A percentile compares a stretch with the other conserved stretches of the same genome.
Evolutionary conservation across 768 basidiomycete genomes (phyloP).

Genomic region (Serendipita sp.): DNA sequence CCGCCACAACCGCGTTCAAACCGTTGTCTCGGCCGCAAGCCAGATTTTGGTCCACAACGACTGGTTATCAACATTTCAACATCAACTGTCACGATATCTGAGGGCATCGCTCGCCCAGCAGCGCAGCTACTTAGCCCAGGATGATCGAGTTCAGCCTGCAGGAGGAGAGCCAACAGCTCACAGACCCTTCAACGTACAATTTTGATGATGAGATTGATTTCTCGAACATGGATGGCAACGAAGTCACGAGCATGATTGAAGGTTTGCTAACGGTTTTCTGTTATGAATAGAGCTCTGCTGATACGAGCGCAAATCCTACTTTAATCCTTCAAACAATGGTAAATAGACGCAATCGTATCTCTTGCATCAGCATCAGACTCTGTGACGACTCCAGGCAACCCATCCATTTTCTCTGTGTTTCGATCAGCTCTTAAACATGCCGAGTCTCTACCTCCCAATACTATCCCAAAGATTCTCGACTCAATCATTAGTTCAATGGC

Average conservation of each 20-base stretch:
- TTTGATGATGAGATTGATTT: conserved; percentile 20
- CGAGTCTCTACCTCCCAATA: conserved; percentile 38
- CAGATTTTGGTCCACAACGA: background rate
- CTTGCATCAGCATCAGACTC: conserved; percentile 62
- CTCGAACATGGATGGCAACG: conserved; percentile 11
- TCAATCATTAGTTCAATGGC: conserved; percentile 63
- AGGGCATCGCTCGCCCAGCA: background rate
- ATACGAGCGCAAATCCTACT: background rate
- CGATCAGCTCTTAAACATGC: conserved; percentile 24
- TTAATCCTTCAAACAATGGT: background rate
- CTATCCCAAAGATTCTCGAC: conserved; percentile 80
- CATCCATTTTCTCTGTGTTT: background rate
- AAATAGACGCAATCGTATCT: conserved; percentile 60
- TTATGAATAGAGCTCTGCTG: background rate
- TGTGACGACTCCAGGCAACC: conserved; percentile 39
- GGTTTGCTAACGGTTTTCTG: conserved; percentile 6
- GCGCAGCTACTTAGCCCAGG: background rate
- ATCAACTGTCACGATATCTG: background rate
- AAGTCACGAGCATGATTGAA: conserved; percentile 13
- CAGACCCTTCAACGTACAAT: conserved; percentile 10
- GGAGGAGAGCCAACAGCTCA: conserved; percentile 15
- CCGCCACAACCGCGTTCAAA: background rate
- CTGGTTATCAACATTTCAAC: background rate
- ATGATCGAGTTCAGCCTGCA: conserved; percentile 18
- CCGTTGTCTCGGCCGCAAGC: no score